These are phyloP conservation scores for Ambrosiella cleistominuta DNA, from an alignment of 2,329 filamentous ascomycete species.

Conservation along the genomic window DNA sequence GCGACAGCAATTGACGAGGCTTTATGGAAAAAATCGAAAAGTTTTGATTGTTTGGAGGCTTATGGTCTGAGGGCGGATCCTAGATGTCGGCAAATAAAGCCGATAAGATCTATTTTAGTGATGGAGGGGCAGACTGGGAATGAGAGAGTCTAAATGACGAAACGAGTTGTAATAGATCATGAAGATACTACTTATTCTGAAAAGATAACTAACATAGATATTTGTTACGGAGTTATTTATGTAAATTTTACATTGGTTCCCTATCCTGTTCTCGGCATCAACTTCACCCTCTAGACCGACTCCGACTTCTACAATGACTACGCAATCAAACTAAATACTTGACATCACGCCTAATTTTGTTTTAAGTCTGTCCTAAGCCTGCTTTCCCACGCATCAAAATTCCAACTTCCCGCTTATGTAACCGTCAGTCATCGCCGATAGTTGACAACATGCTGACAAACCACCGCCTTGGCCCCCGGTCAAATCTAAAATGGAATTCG, in stretches of 20 bases:
- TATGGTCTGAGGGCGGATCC: not conserved
- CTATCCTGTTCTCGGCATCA: no score
- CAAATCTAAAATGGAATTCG: not conserved
- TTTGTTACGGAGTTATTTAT: no score
- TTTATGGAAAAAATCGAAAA: not conserved
- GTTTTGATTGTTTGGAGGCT: not conserved
- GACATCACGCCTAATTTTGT: no score
- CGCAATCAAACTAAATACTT: no score
- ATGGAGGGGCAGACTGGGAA: not conserved
- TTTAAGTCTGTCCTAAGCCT: no score
- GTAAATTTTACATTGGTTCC: no score
- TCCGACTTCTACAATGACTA: no score
- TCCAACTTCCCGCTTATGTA: not conserved
- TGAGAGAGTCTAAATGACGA: not conserved
- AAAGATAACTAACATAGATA: no score
- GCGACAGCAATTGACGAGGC: not conserved
- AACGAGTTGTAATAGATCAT: not conserved
- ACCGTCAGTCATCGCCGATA: not conserved
- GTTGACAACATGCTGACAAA: not conserved
- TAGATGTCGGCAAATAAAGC: not conserved
- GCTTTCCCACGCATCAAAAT: not conserved
- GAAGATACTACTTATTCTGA: no score
- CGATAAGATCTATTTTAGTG: not conserved
- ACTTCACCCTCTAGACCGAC: no score
- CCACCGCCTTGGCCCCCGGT: not conserved